Conservation (phyloP, 176 grass and related monocot species). For the Thalia dealbata region DNA sequence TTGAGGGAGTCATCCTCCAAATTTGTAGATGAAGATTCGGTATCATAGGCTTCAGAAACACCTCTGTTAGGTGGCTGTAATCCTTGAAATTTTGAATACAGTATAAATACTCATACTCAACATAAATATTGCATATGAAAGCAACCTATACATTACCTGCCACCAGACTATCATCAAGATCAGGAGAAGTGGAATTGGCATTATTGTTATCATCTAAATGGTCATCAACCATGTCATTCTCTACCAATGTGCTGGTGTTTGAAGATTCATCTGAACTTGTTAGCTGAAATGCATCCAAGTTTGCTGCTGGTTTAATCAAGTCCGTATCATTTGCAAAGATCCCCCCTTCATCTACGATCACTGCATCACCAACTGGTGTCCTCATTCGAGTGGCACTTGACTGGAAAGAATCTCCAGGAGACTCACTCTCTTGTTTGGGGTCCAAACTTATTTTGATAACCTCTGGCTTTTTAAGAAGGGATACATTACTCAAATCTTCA, state of each 20-base stretch:
- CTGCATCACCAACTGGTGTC: constrained; percentile 8
- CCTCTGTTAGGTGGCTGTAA: constrained; percentile 35
- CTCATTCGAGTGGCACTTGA: constrained; percentile 13
- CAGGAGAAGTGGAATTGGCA: too few relatives aligned
- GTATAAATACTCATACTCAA: constrained; percentile 31
- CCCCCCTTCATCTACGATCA: neutral
- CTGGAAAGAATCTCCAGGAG: constrained; percentile 3
- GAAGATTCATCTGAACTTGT: constrained; percentile 10
- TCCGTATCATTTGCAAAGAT: neutral
- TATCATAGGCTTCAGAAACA: constrained; percentile 15
- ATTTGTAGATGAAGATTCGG: constrained; percentile 14
- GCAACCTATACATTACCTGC: constrained; percentile 28
- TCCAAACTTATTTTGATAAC: constrained; percentile 21
- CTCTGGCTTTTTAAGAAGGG: constrained; percentile 68
- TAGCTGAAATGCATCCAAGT: constrained; percentile 7
- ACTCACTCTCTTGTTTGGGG: constrained; percentile 22
- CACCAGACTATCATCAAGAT: constrained; percentile 18
- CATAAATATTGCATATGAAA: constrained; percentile 9
- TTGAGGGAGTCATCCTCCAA: constrained; percentile 17
- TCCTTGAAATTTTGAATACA: constrained; percentile 50
- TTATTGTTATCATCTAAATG: constrained; percentile 13
- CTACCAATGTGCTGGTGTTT: constrained; percentile 9
- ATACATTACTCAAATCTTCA: constrained; percentile 52
- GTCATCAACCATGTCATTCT: constrained; percentile 29
- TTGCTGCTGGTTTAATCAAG: constrained; percentile 21